These are phyloP conservation scores for Yarrowia phangngaensis DNA, from an alignment of 805 yeast genomes.

Conservation along the genomic window DNA sequence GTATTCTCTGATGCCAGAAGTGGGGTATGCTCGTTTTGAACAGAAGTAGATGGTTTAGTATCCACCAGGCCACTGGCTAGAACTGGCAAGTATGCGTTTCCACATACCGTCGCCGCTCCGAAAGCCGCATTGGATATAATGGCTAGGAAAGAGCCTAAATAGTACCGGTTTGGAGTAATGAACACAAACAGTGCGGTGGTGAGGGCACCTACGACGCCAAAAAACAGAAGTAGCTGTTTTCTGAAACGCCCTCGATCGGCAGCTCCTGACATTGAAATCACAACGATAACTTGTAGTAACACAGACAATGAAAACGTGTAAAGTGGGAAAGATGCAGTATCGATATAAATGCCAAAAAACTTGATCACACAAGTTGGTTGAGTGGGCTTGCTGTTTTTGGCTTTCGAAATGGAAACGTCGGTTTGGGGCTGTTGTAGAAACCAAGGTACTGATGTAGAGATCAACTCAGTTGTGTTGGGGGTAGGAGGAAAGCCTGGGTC, in stretches of 20 bases:
- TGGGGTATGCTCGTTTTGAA: conserved; percentile 1
- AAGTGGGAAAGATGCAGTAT: conserved; percentile 68
- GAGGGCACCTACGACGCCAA: conserved; percentile 58
- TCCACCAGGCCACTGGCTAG: conserved; percentile 42
- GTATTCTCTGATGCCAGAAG: neutral
- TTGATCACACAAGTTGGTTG: conserved; percentile 48
- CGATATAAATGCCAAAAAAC: conserved; percentile 50
- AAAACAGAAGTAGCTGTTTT: conserved; percentile 51
- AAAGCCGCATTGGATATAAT: conserved; percentile 63
- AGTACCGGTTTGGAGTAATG: conserved; percentile 44
- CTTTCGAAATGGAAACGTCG: conserved; percentile 30
- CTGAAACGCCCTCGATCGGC: conserved; percentile 62
- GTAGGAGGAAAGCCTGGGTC: conserved; percentile 29
- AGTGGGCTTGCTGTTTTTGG: conserved; percentile 7
- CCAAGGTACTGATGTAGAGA: conserved; percentile 28
- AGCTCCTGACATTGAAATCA: conserved; percentile 68
- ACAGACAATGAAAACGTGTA: conserved; percentile 73
- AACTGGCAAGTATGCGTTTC: conserved; percentile 67
- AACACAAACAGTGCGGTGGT: conserved; percentile 48
- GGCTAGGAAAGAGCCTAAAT: conserved; percentile 53
- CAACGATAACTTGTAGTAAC: conserved; percentile 63
- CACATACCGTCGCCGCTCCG: conserved; percentile 77
- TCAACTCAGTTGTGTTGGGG: conserved; percentile 23
- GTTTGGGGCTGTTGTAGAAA: conserved; percentile 12
- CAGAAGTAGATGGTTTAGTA: neutral